Evolutionary conservation across 2,329 filamentous ascomycete genomes (phyloP).

Genomic region (Karstenula rhodostoma): DNA sequence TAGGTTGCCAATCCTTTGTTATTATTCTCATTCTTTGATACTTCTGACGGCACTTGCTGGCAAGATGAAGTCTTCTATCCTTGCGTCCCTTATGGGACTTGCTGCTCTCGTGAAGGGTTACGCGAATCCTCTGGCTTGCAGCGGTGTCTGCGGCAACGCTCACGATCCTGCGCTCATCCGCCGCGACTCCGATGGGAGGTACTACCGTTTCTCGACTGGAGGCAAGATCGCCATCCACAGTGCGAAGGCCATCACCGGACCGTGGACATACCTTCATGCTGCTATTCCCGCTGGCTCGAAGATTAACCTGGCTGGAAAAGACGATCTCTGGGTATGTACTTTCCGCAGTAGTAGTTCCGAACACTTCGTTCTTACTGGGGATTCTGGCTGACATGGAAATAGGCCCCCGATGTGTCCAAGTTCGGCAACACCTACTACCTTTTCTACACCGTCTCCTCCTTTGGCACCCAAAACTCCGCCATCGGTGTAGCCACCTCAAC

Average conservation of each 20-base stretch:
- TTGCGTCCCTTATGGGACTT: conserved; percentile 27
- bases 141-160: conserved; percentile 53
- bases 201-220: conserved; percentile 63
- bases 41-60: not conserved
- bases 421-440: conserved; percentile 68
- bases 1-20: not conserved
- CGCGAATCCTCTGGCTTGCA: conserved; percentile 51
- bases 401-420: conserved; percentile 70
- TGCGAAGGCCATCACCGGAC: conserved; percentile 57
- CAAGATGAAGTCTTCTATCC: conserved; percentile 31
- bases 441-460: conserved; percentile 72
- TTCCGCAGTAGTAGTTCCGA: not conserved
- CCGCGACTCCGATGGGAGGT: conserved; percentile 56
- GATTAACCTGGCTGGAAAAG: conserved; percentile 55
- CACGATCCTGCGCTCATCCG: conserved; percentile 61
- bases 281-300: conserved; percentile 57
- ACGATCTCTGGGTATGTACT: conserved; percentile 59
- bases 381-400: not conserved
- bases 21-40: not conserved
- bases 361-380: not conserved
- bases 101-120: conserved; percentile 43
- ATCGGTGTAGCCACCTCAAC: conserved; percentile 66
- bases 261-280: conserved; percentile 60
- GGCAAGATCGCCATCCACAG: conserved; percentile 59
- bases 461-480: conserved; percentile 67